phyloP scores from a whole-genome alignment of 108 stramenopile genomes.

The Ochromonas danica region DNA sequence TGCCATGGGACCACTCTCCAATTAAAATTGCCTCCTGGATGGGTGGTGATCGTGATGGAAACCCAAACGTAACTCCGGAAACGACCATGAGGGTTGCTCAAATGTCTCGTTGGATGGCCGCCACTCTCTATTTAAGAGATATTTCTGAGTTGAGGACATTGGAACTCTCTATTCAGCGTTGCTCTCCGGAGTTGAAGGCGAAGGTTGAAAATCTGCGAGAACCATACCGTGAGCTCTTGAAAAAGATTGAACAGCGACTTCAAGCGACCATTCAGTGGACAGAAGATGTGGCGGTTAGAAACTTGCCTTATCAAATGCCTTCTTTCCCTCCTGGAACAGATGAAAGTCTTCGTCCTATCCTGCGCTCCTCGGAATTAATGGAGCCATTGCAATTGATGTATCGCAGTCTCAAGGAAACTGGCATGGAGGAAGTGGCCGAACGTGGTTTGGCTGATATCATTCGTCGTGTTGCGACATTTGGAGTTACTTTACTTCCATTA shows the following conservation, averaged over 20 bases:
- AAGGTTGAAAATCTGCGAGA: slow-evolving; percentile 29
- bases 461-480: slow-evolving; percentile 80
- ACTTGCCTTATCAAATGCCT: not conserved
- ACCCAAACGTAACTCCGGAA: slow-evolving; percentile 90
- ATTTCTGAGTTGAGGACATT: slow-evolving; percentile 56
- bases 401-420: slow-evolving; percentile 70
- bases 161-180: not conserved
- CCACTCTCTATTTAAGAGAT: slow-evolving; percentile 72
- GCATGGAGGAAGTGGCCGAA: slow-evolving; percentile 76
- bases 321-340: not conserved
- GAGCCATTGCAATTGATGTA: slow-evolving; percentile 76
- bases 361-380: slow-evolving; percentile 65
- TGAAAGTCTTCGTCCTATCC: not conserved
- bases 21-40: slow-evolving; percentile 92
- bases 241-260: slow-evolving; percentile 38
- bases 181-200: slow-evolving; percentile 22
- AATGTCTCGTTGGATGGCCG: slow-evolving; percentile 75
- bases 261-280: slow-evolving; percentile 26
- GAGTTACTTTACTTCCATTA: slow-evolving; percentile 80
- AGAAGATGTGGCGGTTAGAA: not conserved
- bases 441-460: slow-evolving; percentile 84
- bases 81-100: slow-evolving; percentile 79
- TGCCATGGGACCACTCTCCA: slow-evolving; percentile 78
- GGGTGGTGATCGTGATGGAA: slow-evolving; percentile 94
- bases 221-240: slow-evolving; percentile 48